Evolutionary conservation across 2,329 filamentous ascomycete genomes (phyloP), one percentile per base, ranked within the genome.

Genomic region (Macroventuria anomochaeta): DNA sequence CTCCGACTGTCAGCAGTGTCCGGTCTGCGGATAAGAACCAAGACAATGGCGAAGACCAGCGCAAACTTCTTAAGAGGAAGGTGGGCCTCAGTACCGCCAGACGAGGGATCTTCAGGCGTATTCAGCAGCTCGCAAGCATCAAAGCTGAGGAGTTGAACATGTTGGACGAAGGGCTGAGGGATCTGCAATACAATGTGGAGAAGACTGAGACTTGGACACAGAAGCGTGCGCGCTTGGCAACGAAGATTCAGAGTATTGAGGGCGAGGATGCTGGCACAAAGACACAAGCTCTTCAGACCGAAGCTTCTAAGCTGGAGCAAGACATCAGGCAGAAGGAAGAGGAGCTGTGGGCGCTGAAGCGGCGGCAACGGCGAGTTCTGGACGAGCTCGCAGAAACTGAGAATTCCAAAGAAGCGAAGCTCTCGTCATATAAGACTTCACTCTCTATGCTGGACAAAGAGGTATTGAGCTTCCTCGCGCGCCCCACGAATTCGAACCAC

Each of bases 391-490:
- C 83, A 6, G 85, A 88, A 49, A 80, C 85, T 1, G 81, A 82
- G 58, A 91, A 87, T 61, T 81, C 81, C 47, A 79, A 87, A 31
- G 88, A 91, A 68, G 86, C 88, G 2, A 85, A 85, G n/a, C 71
- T 91, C 12, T 89, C 87, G 49, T 87, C 88, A 0, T 92, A 91
- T 69, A 84, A 81, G 17, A 83, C 86, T 1, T 87, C 88, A 3
- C 74, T 91, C 29, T 83, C 79, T 49, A 83, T 90, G 47, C 81
- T 90, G 5, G 87, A 92, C 55, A 77, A 76, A 12, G 83, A 89
- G 48, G 79, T 91, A 5, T 75, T 76, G 5, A 77, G 76, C 3
- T 82, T 92, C 53, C 76, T 92, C 61, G 78, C 75, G 8, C 79
- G 80, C 12, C 85, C 86, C 1, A 83, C 84, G 15, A 62, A 69